A percentile compares a stretch with the other conserved stretches of the same genome.
Evolutionary conservation across 257 asterid genomes (phyloP).

Genomic region (Coffea canephora): DNA sequence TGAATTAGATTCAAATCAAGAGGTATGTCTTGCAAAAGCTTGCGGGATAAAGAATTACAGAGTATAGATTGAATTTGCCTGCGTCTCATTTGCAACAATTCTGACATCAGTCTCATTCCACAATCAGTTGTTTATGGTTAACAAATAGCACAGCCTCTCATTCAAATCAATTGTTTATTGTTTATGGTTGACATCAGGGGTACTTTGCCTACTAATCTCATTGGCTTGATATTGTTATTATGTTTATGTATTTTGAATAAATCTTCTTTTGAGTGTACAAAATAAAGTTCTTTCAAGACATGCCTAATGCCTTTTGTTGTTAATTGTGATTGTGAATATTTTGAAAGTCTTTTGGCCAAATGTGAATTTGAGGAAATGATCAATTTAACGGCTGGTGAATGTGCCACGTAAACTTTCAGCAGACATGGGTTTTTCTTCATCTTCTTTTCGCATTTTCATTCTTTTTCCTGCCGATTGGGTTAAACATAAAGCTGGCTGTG

Average conservation of each 20-base stretch:
- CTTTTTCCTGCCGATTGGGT: background rate
- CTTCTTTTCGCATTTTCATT: background rate
- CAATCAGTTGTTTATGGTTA: background rate
- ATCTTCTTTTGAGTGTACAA: background rate
- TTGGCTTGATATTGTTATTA: background rate
- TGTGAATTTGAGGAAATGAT: background rate
- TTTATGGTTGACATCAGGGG: no score
- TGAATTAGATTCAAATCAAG: conserved; percentile 96
- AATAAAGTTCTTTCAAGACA: background rate
- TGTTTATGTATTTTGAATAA: background rate
- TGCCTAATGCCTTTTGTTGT: background rate
- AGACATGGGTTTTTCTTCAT: background rate
- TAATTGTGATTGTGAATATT: background rate
- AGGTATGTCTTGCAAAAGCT: conserved; percentile 46
- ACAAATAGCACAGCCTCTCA: background rate
- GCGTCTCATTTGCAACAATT: background rate
- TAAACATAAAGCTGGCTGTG: background rate
- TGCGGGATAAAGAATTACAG: background rate
- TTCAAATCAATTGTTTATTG: no score
- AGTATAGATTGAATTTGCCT: background rate
- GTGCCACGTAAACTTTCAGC: no score
- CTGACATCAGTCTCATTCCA: background rate
- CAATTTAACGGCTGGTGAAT: background rate
- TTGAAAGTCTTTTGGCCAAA: background rate
- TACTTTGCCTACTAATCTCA: background rate